phyloP scores from a whole-genome alignment of 495 filamentous ascomycete species.

The Aspergillus sclerotiicarbonarius region DNA sequence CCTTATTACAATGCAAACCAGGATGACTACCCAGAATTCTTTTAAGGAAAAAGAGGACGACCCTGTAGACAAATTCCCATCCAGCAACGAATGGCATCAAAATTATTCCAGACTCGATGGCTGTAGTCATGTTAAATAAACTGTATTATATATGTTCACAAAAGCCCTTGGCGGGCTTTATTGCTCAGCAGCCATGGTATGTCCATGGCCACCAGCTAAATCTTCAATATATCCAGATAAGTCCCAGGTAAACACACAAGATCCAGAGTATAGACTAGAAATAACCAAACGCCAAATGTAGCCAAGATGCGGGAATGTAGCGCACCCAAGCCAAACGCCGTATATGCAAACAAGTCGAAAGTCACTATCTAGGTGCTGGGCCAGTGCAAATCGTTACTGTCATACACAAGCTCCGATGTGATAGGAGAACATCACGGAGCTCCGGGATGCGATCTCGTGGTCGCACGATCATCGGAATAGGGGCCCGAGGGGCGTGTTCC shows the following conservation, averaged over 20 bases:
- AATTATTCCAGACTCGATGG: no score
- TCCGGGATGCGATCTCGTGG: neutral
- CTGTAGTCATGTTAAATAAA: no score
- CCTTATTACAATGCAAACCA: no score
- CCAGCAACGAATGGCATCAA: no score
- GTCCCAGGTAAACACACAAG: neutral
- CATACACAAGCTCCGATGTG: conserved; percentile 1
- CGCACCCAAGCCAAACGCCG: conserved; percentile 23
- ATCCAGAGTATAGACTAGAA: conserved; percentile 7
- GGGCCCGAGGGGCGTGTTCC: conserved; percentile 19
- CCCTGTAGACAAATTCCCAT: no score
- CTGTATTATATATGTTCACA: conserved; percentile 1
- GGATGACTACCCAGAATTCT: neutral
- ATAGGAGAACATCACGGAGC: neutral
- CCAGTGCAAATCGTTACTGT: conserved; percentile 11
- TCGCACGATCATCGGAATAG: conserved; percentile 3
- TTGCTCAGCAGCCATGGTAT: neutral
- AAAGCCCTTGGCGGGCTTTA: neutral
- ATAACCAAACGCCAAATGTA: conserved; percentile 11
- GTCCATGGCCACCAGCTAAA: neutral
- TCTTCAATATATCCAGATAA: neutral
- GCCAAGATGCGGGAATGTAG: conserved; percentile 7
- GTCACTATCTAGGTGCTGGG: conserved; percentile 1
- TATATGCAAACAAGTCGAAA: conserved; percentile 19
- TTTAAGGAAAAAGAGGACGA: neutral